Evolutionary conservation across 441 rosid species (phyloP), one percentile per base, ranked within the genome.

Genomic region (Corymbia citriodora): DNA sequence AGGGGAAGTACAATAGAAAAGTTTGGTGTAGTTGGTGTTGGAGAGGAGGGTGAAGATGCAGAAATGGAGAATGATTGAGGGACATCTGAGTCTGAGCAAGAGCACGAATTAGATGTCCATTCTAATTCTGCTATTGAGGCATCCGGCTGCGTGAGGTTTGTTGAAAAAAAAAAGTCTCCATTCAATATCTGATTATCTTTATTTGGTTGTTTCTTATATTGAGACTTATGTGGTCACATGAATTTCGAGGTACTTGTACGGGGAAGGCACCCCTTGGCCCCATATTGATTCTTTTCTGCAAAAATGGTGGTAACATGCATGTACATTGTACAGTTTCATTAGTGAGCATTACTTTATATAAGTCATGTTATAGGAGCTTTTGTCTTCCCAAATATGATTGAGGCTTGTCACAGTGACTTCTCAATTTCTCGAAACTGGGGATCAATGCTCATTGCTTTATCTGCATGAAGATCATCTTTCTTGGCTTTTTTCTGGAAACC

Each of bases 51-150:
- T 91, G 93, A 91, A 90, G 92, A 93, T 92, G 90, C 83, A 89
- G 94, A 92, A 88, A 92, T 91, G 88, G 97, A 94, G 79, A 93
- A 93, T 90, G 96, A 93, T 88, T 87, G 63, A 23, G 93, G 90
- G 61, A 93, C 90, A 87, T 93, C 87, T 90, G 95, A 96, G 88
- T 63, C 95, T 27, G 95, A 95, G 88, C 93, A 91, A 91, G 97
- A 95, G 88, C 92, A 90, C 55, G 93, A 89, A 88, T 88, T 90
- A 91, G 93, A 70, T 87, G 92, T 93, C 87, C 85, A 61, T 82
- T 33, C 89, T 90, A 92, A 92, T 88, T 61, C 92, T 70, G 29
- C 90, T 55, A 74, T 82, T 31, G 89, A 91, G 88, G 93, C 88
- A 91, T 91, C 92, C 88, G 83, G 33, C 74, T 90, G 86, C 88